Percentiles rank a stretch among this genome's conserved stretches.
These are phyloP conservation scores for Gossypium aridum DNA, from an alignment of 441 rosid genomes.

Conservation along the genomic window DNA sequence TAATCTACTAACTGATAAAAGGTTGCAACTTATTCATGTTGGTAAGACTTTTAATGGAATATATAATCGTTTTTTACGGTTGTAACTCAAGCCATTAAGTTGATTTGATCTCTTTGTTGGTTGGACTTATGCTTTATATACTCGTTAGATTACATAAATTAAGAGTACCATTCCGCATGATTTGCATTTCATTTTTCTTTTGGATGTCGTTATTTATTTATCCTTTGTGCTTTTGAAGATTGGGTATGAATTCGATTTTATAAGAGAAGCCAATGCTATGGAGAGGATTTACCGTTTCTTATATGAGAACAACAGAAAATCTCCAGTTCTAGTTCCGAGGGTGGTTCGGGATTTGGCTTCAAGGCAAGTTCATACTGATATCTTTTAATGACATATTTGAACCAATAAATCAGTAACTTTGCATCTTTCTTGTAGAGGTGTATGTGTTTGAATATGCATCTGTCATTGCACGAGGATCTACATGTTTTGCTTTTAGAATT, in stretches of 20 bases:
- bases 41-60: background rate
- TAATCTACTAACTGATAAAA: background rate
- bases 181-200: constrained; percentile 3
- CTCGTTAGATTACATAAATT: background rate
- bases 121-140: background rate
- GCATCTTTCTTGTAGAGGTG: background rate
- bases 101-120: background rate
- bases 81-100: background rate
- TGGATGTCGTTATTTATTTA: constrained; percentile 10
- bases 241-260: constrained; percentile 91
- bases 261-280: constrained; percentile 87
- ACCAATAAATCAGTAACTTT: constrained; percentile 1
- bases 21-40: background rate
- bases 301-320: constrained; percentile 59
- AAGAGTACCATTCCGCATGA: background rate
- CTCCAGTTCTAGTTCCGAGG: constrained; percentile 80
- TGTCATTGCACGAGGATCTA: background rate
- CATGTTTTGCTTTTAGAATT: background rate
- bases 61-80: background rate
- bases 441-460: background rate
- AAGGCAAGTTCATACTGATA: constrained; percentile 41
- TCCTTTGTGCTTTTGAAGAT: constrained; percentile 47
- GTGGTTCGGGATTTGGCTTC: constrained; percentile 56
- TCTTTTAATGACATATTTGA: background rate
- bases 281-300: constrained; percentile 67